Evolutionary conservation across 306 rosid genomes (phyloP).

Genomic region (Dryas alaskensis): DNA sequence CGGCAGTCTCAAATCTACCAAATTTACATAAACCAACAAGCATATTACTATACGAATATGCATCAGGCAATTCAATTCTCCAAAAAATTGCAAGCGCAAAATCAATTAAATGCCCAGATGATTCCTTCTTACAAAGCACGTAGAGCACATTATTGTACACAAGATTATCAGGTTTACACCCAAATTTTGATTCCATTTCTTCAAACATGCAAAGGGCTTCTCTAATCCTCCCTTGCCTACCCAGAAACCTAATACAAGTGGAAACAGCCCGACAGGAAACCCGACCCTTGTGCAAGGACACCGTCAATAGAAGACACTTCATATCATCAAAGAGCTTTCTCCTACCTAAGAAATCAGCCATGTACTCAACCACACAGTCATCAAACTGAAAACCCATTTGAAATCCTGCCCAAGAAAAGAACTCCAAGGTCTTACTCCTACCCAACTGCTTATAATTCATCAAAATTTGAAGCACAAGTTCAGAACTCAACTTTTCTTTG

Average conservation of each 20-base stretch:
- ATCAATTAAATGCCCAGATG: conserved; percentile 52
- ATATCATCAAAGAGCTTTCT: conserved; percentile 76
- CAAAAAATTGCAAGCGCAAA: conserved; percentile 49
- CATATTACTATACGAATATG: conserved; percentile 62
- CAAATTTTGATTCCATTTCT: conserved; percentile 53
- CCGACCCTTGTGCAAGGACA: conserved; percentile 40
- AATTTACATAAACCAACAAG: conserved; percentile 68
- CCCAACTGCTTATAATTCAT: conserved; percentile 59
- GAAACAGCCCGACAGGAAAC: conserved; percentile 54
- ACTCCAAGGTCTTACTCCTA: conserved; percentile 53
- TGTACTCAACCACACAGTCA: conserved; percentile 57
- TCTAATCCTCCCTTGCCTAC: conserved; percentile 60
- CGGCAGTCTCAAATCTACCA: conserved; percentile 50
- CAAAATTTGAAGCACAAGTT: conserved; percentile 51
- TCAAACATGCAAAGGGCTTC: conserved; percentile 63
- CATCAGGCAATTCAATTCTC: conserved; percentile 57
- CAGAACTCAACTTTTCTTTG: conserved; percentile 37
- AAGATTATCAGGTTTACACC: conserved; percentile 62
- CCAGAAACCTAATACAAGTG: conserved; percentile 64
- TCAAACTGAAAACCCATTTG: conserved; percentile 56
- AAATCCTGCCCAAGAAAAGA: conserved; percentile 66
- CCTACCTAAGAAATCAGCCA: conserved; percentile 72
- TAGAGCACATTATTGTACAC: conserved; percentile 67
- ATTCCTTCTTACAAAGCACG: conserved; percentile 67
- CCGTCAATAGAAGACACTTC: conserved; percentile 55